phyloP scores from a whole-genome alignment of 495 filamentous ascomycete genomes.

The Neurospora africana region DNA sequence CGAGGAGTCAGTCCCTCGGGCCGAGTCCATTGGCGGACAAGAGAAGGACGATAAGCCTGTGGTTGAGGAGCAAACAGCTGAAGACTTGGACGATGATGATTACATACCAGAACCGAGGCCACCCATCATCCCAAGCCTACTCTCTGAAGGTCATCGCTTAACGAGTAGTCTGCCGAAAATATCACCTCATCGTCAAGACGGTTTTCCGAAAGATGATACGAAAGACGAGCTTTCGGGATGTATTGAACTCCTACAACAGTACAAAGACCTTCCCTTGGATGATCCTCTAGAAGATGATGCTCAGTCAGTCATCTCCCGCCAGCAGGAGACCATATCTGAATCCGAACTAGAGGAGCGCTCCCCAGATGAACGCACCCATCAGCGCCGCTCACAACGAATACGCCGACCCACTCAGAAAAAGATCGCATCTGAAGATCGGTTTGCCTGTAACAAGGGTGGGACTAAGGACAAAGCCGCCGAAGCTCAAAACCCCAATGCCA shows the following conservation, averaged over 20 bases:
- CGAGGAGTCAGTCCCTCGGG: constrained; percentile 3
- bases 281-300: constrained; percentile 23
- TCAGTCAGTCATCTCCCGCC: constrained; percentile 9
- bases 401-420: constrained; percentile 7
- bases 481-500: constrained; percentile 47
- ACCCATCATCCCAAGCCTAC: background rate
- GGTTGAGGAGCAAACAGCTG: background rate
- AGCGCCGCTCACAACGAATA: constrained; percentile 5
- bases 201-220: background rate
- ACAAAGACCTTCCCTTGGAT: constrained; percentile 30
- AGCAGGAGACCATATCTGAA: constrained; percentile 4
- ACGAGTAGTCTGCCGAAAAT: background rate
- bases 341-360: constrained; percentile 11
- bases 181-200: background rate
- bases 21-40: background rate
- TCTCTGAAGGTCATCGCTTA: background rate
- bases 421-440: constrained; percentile 27
- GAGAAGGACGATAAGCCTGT: background rate
- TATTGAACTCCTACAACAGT: constrained; percentile 24
- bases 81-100: background rate
- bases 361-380: constrained; percentile 15
- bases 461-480: constrained; percentile 17
- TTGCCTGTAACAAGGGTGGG: constrained; percentile 34
- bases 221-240: constrained; percentile 25
- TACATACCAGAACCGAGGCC: background rate